Evolutionary conservation across 1,139 yeast species (phyloP).

Genomic region (Groenewaldozyma sp.): DNA sequence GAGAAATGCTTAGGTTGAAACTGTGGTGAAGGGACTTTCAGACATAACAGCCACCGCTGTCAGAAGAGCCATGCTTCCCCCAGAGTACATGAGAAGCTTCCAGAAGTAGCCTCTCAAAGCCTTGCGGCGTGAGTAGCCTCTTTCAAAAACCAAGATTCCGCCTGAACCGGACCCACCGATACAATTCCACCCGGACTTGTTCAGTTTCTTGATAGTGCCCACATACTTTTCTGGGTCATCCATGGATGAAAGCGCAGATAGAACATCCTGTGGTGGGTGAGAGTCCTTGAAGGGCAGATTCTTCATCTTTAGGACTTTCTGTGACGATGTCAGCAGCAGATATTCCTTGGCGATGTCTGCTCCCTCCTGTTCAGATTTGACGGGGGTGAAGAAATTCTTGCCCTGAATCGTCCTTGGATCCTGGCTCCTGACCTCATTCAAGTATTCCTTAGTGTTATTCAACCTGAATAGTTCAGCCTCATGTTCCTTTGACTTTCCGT

Average conservation of each 20-base stretch:
- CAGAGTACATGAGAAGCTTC: not conserved
- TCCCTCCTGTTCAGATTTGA: constrained; percentile 7
- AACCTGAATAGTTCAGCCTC: constrained; percentile 42
- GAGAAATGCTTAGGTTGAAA: no score
- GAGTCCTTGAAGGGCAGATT: constrained; percentile 36
- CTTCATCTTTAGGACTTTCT: constrained; percentile 32
- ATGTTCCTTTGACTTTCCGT: constrained; percentile 32
- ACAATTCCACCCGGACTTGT: constrained; percentile 37
- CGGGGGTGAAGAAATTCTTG: constrained; percentile 45
- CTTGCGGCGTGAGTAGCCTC: constrained; percentile 14
- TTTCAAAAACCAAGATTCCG: constrained; percentile 32
- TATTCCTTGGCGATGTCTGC: constrained; percentile 30
- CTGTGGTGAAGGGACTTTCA: constrained; percentile 12
- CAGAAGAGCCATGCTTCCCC: constrained; percentile 10
- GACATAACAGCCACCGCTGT: constrained; percentile 11
- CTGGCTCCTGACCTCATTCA: constrained; percentile 26
- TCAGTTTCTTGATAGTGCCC: constrained; percentile 27
- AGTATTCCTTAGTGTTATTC: constrained; percentile 47
- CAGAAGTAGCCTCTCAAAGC: not conserved
- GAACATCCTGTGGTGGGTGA: constrained; percentile 35
- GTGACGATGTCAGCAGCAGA: constrained; percentile 38
- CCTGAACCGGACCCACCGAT: constrained; percentile 36
- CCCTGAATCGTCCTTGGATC: constrained; percentile 37
- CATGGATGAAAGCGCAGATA: constrained; percentile 37
- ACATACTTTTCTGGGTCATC: constrained; percentile 29